Percentiles rank a stretch among this genome's conserved stretches.
phyloP scores from a whole-genome alignment of 768 basidiomycete species.

The Boletus patriciae region DNA sequence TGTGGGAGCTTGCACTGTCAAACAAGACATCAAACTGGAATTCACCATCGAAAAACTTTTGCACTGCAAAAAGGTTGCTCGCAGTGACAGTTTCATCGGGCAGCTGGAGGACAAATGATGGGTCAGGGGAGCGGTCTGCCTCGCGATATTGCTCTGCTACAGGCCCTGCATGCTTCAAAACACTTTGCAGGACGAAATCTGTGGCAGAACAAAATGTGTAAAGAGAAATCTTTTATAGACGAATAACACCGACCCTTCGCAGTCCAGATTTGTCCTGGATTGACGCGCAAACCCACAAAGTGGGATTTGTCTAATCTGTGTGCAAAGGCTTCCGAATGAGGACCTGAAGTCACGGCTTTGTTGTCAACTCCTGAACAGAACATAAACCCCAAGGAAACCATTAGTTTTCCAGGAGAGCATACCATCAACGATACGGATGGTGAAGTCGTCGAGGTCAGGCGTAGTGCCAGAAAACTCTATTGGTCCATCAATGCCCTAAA shows the following conservation, averaged over 20 bases:
- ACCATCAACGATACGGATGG: conserved; percentile 79
- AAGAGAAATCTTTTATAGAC: not conserved
- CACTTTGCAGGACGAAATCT: conserved; percentile 65
- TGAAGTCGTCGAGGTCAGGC: conserved; percentile 80
- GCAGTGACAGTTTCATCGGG: conserved; percentile 69
- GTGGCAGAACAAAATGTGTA: not conserved
- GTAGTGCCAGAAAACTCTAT: conserved; percentile 71
- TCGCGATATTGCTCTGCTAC: conserved; percentile 53
- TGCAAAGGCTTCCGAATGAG: conserved; percentile 56
- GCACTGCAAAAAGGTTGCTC: conserved; percentile 84
- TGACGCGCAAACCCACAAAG: conserved; percentile 60
- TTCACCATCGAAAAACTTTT: conserved; percentile 79
- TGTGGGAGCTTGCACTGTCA: conserved; percentile 69
- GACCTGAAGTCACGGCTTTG: conserved; percentile 51
- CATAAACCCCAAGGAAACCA: conserved; percentile 3
- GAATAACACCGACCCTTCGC: conserved; percentile 60
- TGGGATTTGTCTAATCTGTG: conserved; percentile 69
- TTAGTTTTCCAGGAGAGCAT: conserved; percentile 8
- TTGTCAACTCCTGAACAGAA: conserved; percentile 56
- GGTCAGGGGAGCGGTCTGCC: conserved; percentile 60
- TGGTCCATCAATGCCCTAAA: conserved; percentile 71
- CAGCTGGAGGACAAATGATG: conserved; percentile 75
- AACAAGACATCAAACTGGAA: conserved; percentile 92
- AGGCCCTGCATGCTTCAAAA: conserved; percentile 58
- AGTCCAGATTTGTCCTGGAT: conserved; percentile 73